A percentile compares a stretch with the other conserved stretches of the same genome.
Evolutionary conservation across 164 flowering plant species (phyloP).

Genomic region (Paratinospora sagittata): DNA sequence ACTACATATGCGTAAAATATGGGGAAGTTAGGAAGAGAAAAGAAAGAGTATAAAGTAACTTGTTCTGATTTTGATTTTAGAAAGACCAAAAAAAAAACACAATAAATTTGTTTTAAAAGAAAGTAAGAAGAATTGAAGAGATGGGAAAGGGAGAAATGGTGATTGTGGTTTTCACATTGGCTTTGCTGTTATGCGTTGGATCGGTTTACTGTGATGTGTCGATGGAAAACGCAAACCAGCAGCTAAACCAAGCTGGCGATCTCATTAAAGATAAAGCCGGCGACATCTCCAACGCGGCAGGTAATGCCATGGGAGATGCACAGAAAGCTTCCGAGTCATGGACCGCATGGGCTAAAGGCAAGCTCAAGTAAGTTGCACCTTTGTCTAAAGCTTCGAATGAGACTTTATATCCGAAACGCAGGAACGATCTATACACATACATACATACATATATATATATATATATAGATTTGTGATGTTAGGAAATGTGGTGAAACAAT

Average conservation of each 20-base stretch:
- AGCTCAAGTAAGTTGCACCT: not conserved
- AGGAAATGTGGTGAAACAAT: too few species aligned
- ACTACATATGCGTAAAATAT: not conserved
- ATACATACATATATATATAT: too few species aligned
- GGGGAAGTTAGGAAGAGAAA: not conserved
- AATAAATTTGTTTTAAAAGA: not conserved
- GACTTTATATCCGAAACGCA: too few species aligned
- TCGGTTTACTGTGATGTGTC: not conserved
- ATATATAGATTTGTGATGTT: too few species aligned
- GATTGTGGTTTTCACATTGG: conserved; percentile 1
- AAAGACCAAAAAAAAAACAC: too few species aligned
- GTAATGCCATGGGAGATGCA: not conserved
- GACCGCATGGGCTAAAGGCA: not conserved
- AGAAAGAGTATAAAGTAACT: not conserved
- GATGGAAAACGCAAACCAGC: not conserved
- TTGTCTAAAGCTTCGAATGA: too few species aligned
- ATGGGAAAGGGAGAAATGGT: not conserved
- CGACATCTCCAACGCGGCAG: not conserved
- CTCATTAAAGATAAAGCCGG: not conserved
- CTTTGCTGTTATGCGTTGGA: not conserved
- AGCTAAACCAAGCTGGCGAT: not conserved
- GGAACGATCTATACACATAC: too few species aligned
- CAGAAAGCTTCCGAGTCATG: not conserved
- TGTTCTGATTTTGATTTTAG: not conserved
- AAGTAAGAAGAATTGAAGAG: not conserved